These are phyloP conservation scores for Pythium volutum DNA, from an alignment of 352 stramenopile genomes.

Conservation along the genomic window DNA sequence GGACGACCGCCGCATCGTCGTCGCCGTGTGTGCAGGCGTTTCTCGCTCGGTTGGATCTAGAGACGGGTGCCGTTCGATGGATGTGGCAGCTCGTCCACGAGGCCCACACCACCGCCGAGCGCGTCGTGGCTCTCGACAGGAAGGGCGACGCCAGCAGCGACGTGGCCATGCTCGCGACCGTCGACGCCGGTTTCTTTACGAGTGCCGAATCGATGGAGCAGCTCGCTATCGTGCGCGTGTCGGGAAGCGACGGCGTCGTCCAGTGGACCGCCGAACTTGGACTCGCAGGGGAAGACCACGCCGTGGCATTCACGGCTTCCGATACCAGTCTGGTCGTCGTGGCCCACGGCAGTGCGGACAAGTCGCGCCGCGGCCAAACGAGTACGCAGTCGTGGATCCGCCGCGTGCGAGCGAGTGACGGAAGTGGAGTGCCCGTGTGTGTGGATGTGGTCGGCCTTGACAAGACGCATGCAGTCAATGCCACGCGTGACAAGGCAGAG, in stretches of 20 bases:
- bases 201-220: slow-evolving; percentile 24
- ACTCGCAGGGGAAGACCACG: slow-evolving; percentile 21
- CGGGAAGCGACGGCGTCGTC: slow-evolving; percentile 14
- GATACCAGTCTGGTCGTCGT: neutral
- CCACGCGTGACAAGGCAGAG: slow-evolving; percentile 2
- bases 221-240: slow-evolving; percentile 5
- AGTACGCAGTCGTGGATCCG: slow-evolving; percentile 13
- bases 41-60: slow-evolving; percentile 13
- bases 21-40: slow-evolving; percentile 18
- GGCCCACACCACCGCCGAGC: slow-evolving; percentile 3
- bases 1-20: neutral
- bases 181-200: slow-evolving; percentile 14
- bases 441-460: slow-evolving; percentile 14
- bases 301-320: neutral
- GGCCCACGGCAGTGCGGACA: slow-evolving; percentile 13
- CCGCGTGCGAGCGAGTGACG: slow-evolving; percentile 1
- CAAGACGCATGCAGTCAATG: neutral
- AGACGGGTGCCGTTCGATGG: slow-evolving; percentile 15
- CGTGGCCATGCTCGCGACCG: slow-evolving; percentile 10
- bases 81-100: slow-evolving; percentile 16
- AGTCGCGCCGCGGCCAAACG: slow-evolving; percentile 3
- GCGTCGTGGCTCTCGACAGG: neutral
- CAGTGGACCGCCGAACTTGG: slow-evolving; percentile 26
- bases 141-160: neutral
- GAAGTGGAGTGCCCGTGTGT: slow-evolving; percentile 3